A percentile compares a stretch with the other conserved stretches of the same genome.
phyloP scores from a whole-genome alignment of 1,284 basidiomycete species.

The Heterobasidion parviporum region DNA sequence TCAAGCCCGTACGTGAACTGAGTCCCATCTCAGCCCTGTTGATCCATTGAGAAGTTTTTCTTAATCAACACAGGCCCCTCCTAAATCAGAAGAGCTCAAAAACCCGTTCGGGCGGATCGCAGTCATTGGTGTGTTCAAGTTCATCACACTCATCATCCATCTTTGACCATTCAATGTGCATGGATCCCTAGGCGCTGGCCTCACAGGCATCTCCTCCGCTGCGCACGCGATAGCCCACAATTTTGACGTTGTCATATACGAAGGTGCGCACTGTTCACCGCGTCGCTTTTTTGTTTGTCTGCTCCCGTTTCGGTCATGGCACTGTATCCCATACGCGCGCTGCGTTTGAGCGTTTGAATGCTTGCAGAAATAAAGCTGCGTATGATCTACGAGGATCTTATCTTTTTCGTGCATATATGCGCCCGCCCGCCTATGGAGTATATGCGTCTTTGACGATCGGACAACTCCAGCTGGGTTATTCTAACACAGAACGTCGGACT shows the following conservation, averaged over 20 bases:
- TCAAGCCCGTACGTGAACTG: conserved; percentile 29
- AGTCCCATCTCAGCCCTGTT: neutral
- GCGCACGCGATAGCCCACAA: conserved; percentile 46
- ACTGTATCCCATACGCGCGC: no score
- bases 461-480: neutral
- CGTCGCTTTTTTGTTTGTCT: neutral
- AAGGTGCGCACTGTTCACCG: conserved; percentile 20
- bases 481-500: no score
- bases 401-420: neutral
- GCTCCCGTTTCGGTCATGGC: no score
- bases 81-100: conserved; percentile 19
- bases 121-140: conserved; percentile 33
- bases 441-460: neutral
- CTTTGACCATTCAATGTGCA: neutral
- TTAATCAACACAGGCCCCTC: conserved; percentile 13
- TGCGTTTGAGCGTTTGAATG: no score
- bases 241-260: conserved; percentile 47
- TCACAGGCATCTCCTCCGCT: conserved; percentile 43
- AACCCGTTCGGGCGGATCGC: conserved; percentile 36
- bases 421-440: neutral
- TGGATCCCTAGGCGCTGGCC: conserved; percentile 16
- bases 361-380: no score
- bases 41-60: neutral
- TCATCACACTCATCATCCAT: neutral
- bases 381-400: neutral